Conservation (phyloP, 305 asterid genomes). For the Lippia alba region DNA sequence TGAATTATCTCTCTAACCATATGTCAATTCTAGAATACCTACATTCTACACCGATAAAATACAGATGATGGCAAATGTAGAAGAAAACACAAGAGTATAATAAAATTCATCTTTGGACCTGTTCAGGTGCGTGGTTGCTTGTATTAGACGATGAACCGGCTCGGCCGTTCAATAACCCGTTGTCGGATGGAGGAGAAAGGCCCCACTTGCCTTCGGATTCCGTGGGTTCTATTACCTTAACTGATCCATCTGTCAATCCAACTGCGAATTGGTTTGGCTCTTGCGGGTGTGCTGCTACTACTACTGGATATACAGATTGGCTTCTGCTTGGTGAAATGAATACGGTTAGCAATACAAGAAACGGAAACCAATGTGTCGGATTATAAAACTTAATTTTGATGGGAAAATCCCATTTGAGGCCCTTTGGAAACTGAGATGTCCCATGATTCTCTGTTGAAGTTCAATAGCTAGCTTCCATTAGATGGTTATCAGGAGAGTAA, state of each 20-base stretch:
- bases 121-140: conserved; percentile 75
- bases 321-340: conserved; percentile 51
- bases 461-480: too few species aligned
- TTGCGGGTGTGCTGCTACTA: conserved; percentile 88
- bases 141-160: conserved; percentile 73
- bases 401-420: background rate
- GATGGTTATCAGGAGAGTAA: too few species aligned
- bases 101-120: conserved; percentile 68
- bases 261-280: conserved; percentile 88
- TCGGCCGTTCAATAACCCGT: conserved; percentile 67
- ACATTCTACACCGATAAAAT: conserved; percentile 57
- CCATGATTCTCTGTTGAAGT: too few species aligned
- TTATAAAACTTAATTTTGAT: too few species aligned
- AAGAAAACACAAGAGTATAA: conserved; percentile 3
- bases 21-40: conserved; percentile 49
- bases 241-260: conserved; percentile 86
- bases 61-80: conserved; percentile 43
- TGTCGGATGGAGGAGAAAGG: conserved; percentile 74
- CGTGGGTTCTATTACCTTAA: conserved; percentile 89
- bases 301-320: conserved; percentile 73
- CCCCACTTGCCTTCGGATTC: conserved; percentile 94
- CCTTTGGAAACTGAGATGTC: too few species aligned
- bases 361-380: too few species aligned
- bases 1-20: conserved; percentile 44
- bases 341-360: conserved; percentile 13